Percentiles rank a stretch among this genome's conserved stretches.
phyloP scores from a whole-genome alignment of 31 red algal genomes.

The Asparagopsis taxiformis region DNA sequence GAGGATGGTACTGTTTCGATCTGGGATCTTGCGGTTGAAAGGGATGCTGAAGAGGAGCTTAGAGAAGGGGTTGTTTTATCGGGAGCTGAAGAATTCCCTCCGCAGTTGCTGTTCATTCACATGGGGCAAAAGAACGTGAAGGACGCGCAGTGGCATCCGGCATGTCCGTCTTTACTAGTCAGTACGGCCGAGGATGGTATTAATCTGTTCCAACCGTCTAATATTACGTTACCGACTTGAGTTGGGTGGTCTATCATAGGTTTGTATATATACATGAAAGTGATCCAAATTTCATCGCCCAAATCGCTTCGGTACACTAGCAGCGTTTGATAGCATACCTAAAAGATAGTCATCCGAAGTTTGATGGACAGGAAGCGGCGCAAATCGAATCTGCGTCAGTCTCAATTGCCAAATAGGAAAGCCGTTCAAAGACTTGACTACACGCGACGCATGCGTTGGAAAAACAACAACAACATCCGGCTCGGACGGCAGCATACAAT shows the following conservation, averaged over 20 bases:
- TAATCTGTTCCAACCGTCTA: constrained; percentile 65
- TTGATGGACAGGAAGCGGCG: background rate
- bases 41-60: constrained; percentile 82
- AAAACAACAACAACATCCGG: constrained; percentile 47
- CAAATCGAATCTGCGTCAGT: constrained; percentile 47
- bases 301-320: constrained; percentile 41
- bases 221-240: constrained; percentile 46
- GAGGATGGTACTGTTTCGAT: constrained; percentile 76
- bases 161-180: constrained; percentile 38
- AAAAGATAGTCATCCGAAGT: constrained; percentile 2
- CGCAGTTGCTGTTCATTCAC: constrained; percentile 91
- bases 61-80: constrained; percentile 47
- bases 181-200: constrained; percentile 67
- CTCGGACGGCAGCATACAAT: constrained; percentile 36
- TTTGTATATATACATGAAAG: background rate
- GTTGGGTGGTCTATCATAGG: background rate
- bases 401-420: constrained; percentile 60
- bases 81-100: constrained; percentile 77
- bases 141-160: constrained; percentile 87
- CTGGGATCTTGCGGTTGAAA: constrained; percentile 91
- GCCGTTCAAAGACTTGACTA: constrained; percentile 1
- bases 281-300: constrained; percentile 33
- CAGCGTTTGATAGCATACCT: constrained; percentile 18
- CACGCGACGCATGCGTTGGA: background rate
- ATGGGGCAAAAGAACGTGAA: constrained; percentile 82